Base-by-base conservation (phyloP, 2,329 filamentous ascomycete species). In the Aspergillus felis region DNA sequence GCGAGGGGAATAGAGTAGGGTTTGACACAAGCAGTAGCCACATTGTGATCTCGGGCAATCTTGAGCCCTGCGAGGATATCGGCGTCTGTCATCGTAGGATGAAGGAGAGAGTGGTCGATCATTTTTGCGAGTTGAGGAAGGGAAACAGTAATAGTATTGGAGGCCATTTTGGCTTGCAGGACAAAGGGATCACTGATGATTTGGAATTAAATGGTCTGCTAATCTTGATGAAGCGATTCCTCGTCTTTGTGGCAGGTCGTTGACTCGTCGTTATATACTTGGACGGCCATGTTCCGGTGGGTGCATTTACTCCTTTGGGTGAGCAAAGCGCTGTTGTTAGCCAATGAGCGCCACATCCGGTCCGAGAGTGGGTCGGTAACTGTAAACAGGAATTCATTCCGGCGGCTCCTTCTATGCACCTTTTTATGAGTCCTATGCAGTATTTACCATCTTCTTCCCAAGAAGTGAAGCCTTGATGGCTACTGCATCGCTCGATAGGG, bases 61-160 rank as follows among this genome's bases (percentile, higher is more conserved):
- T 71, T 62, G 1, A 86, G 77, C 3, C 83, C 84, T 0, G 72
- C 65, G 1, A 75, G 58, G 51, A 86, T 77, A 1, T 85, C 81
- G 17, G 67, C 68, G 64, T 86, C 83, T 7, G 84, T 85, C 76
- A 87, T 79, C 53, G 82, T 84, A 4, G 84, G 85, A 63, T 86
- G 83, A 0, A 87, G 76, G 17, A 87, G 78, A 12, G 83, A 85
- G 68, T 86, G 84, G 62, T 87, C 84, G 61, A 87, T 86, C 71
- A 68, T 67, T 68, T 64, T 73, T 61, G 62, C 53, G 9, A 69
- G 55, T 41, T 70, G 66, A 12, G 68, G 64, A 5, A 75, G 65
- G 12, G 74, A 73, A 51, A 72, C 66, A 17, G 66, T 68, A 29
- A 74, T 69, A 7, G 61, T 65, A 28, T 64, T 62, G 4, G 35